phyloP scores from a whole-genome alignment of 1,284 basidiomycete species.

The Ganoderma lingzhi region DNA sequence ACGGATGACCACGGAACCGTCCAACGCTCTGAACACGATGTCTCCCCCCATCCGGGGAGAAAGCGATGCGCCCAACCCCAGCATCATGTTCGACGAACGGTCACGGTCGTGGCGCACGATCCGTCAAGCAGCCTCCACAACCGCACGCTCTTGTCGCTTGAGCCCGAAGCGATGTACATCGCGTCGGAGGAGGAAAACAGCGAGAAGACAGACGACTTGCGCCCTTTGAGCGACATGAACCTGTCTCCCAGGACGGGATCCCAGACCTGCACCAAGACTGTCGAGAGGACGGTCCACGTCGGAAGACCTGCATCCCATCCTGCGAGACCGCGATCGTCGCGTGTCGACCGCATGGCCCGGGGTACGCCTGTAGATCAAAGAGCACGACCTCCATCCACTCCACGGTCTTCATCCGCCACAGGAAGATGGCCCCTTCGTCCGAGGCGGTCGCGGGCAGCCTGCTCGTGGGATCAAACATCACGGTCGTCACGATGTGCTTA shows the following conservation, averaged over 20 bases:
- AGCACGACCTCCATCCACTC: constrained; percentile 5
- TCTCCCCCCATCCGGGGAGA: not conserved
- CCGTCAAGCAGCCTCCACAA: not conserved
- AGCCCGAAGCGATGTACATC: not conserved
- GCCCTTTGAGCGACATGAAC: not conserved
- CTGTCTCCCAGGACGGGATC: not conserved
- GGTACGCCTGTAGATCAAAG: too few relatives aligned
- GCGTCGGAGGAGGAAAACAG: not conserved
- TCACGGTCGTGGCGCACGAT: not conserved
- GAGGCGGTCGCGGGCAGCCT: not conserved
- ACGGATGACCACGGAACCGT: not conserved
- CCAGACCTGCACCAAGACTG: not conserved
- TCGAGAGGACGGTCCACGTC: not conserved
- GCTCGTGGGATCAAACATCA: not conserved
- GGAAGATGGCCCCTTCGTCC: not conserved
- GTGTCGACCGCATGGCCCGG: too few relatives aligned
- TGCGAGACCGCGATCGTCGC: not conserved
- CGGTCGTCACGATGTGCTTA: not conserved
- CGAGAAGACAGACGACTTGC: not conserved
- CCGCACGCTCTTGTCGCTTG: not conserved
- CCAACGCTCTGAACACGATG: not conserved
- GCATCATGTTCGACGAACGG: not conserved
- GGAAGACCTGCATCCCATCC: constrained; percentile 1
- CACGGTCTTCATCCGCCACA: not conserved
- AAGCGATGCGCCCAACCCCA: not conserved